Evolutionary conservation across 805 yeast genomes (phyloP).

Genomic region (Kluyveromyces siamensis): DNA sequence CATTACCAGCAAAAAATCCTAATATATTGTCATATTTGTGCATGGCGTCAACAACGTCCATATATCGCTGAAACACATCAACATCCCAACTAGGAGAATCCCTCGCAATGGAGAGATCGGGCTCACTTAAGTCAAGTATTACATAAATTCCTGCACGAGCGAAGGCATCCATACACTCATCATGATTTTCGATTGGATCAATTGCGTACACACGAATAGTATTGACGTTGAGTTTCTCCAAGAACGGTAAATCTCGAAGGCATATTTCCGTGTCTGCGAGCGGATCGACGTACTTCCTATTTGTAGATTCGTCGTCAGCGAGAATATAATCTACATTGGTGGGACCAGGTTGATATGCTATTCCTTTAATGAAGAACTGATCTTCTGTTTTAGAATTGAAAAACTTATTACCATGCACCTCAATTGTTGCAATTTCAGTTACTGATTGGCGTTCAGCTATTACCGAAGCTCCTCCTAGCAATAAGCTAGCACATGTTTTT

Average conservation of each 20-base stretch:
- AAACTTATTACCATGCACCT: conserved; percentile 65
- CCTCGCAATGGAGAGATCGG: conserved; percentile 68
- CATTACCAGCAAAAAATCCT: conserved; percentile 97
- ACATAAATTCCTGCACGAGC: conserved; percentile 87
- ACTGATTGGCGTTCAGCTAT: neutral
- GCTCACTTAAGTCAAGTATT: conserved; percentile 83
- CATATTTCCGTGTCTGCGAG: conserved; percentile 64
- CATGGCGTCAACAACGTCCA: conserved; percentile 72
- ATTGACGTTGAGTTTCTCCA: conserved; percentile 60
- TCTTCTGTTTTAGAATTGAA: conserved; percentile 62
- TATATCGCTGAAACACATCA: conserved; percentile 65
- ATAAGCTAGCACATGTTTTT: neutral
- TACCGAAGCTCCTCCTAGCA: neutral
- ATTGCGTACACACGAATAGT: conserved; percentile 81
- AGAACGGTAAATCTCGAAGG: conserved; percentile 74
- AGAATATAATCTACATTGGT: conserved; percentile 31
- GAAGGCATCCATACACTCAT: conserved; percentile 64
- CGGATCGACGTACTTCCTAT: conserved; percentile 52
- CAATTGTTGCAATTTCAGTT: conserved; percentile 33
- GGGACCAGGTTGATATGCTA: conserved; percentile 70
- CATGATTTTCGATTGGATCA: conserved; percentile 63
- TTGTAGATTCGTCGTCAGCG: conserved; percentile 9
- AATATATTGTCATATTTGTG: conserved; percentile 69
- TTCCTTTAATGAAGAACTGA: conserved; percentile 81
- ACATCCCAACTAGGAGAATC: conserved; percentile 71